Conservation (phyloP, 192 early-diverging fungal genomes). For the Thoreauomyces humboldtii region DNA sequence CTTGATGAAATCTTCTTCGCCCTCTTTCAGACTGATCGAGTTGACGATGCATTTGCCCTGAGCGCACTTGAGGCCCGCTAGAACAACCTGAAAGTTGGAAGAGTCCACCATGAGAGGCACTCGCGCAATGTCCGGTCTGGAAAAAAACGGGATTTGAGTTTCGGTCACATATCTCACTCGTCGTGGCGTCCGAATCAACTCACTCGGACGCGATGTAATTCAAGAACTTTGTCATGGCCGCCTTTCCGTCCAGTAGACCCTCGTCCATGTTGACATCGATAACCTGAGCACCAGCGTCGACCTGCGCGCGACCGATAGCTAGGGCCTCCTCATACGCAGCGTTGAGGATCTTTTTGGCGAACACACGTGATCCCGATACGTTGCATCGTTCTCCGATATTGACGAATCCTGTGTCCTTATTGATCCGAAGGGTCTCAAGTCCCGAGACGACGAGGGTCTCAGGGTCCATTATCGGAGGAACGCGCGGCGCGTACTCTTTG, state of each 20-base stretch:
- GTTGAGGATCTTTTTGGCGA: constrained; percentile 90
- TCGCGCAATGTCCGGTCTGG: constrained; percentile 84
- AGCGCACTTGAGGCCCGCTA: constrained; percentile 91
- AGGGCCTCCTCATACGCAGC: constrained; percentile 91
- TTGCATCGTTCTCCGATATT: constrained; percentile 98
- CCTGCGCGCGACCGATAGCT: constrained; percentile 88
- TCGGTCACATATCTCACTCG: too few species aligned
- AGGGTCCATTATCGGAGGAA: constrained; percentile 62
- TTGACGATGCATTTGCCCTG: constrained; percentile 99
- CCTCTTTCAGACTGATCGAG: constrained; percentile 94
- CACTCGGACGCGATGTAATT: constrained; percentile 92
- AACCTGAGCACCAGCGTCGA: constrained; percentile 93
- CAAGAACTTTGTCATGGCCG: constrained; percentile 90
- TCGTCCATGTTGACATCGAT: constrained; percentile 98
- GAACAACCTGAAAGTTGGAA: constrained; percentile 95
- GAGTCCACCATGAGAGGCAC: constrained; percentile 95
- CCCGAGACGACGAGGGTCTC: constrained; percentile 77
- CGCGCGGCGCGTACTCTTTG: constrained; percentile 74
- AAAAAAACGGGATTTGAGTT: too few species aligned
- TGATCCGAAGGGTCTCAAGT: constrained; percentile 79
- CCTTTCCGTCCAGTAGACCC: constrained; percentile 90
- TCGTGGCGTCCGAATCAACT: too few species aligned
- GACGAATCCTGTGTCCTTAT: constrained; percentile 80
- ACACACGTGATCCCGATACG: constrained; percentile 92
- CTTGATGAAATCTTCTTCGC: constrained; percentile 86